These are phyloP conservation scores for Botrytis hyacinthi DNA, from an alignment of 2,329 filamentous ascomycete genomes.

Conservation along the genomic window DNA sequence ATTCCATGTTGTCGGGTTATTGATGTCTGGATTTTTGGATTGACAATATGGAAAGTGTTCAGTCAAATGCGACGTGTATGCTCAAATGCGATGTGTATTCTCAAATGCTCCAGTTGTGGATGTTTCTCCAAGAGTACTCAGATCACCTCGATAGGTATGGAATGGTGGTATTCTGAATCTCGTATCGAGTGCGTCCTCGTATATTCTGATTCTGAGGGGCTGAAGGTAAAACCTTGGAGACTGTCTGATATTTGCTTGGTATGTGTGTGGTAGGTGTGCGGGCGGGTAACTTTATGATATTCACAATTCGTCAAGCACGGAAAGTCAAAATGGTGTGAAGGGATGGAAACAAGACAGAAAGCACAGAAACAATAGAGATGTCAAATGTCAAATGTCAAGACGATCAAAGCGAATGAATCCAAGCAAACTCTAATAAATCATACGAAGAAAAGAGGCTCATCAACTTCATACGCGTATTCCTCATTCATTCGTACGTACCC, in stretches of 20 bases:
- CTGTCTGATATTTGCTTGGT: not conserved
- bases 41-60: not conserved
- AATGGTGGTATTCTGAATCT: not conserved
- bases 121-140: not conserved
- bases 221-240: not conserved
- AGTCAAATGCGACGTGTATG: not conserved
- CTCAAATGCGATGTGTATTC: not conserved
- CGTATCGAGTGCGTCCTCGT: not conserved
- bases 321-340: not conserved
- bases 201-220: constrained; percentile 4
- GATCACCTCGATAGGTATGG: not conserved
- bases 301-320: not conserved
- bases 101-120: not conserved
- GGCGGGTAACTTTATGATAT: not conserved
- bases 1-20: constrained; percentile 31
- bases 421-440: no score
- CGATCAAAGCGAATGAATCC: not conserved
- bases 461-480: constrained; percentile 9
- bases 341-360: no score
- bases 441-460: constrained; percentile 14
- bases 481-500: not conserved
- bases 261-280: not conserved
- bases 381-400: not conserved
- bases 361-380: not conserved
- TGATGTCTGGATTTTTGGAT: not conserved